Conservation (phyloP, 495 filamentous ascomycete genomes). For the Ramalina intermedia region DNA sequence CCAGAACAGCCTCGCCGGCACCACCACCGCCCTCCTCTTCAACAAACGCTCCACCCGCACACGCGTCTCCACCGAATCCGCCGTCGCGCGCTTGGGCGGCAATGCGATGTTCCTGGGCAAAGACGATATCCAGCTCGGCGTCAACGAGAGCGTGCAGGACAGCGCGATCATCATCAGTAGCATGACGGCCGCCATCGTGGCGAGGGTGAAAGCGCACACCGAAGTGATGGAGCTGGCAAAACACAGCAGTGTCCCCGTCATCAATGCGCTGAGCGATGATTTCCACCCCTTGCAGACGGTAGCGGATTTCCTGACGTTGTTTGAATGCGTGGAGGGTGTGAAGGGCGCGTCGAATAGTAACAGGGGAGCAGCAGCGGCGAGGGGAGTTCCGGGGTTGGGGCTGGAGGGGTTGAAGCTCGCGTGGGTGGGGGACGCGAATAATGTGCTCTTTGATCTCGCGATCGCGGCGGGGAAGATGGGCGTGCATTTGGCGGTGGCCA, state of each 20-base stretch:
- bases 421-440: slow-evolving; percentile 95
- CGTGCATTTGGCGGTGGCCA: slow-evolving; percentile 70
- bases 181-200: slow-evolving; percentile 84
- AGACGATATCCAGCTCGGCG: slow-evolving; percentile 89
- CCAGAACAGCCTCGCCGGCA: slow-evolving; percentile 43
- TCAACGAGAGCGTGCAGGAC: slow-evolving; percentile 84
- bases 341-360: no score
- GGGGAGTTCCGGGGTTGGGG: slow-evolving; percentile 40
- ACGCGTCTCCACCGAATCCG: slow-evolving; percentile 80
- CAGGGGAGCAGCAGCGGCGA: slow-evolving; percentile 33
- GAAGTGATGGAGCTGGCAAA: slow-evolving; percentile 70
- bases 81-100: slow-evolving; percentile 67
- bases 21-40: slow-evolving; percentile 91
- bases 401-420: slow-evolving; percentile 76
- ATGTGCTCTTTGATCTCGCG: slow-evolving; percentile 85
- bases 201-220: slow-evolving; percentile 69
- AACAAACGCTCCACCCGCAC: slow-evolving; percentile 88
- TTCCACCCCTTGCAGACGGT: slow-evolving; percentile 88
- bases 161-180: slow-evolving; percentile 78
- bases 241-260: slow-evolving; percentile 73
- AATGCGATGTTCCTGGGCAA: slow-evolving; percentile 93
- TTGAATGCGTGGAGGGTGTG: slow-evolving; percentile 33
- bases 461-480: slow-evolving; percentile 77
- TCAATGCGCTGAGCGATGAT: slow-evolving; percentile 81
- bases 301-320: slow-evolving; percentile 83